These are phyloP conservation scores for Solanum arcanum DNA, from an alignment of 257 asterid genomes.

Conservation along the genomic window DNA sequence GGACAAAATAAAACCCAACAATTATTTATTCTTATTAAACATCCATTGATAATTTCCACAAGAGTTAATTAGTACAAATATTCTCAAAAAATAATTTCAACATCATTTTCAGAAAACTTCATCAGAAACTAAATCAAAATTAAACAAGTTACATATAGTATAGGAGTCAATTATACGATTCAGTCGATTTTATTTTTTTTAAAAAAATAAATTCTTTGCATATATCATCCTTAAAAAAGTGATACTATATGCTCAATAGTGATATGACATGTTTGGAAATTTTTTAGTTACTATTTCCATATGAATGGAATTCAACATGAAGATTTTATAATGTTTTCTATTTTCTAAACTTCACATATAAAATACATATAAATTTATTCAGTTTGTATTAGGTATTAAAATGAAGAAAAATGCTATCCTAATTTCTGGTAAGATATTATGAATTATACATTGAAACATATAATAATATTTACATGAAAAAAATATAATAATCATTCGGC, in stretches of 20 bases:
- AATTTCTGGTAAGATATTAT: neutral
- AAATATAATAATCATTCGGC: neutral
- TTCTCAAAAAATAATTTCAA: neutral
- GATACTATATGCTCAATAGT: neutral
- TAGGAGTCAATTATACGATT: neutral
- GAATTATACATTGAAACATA: neutral
- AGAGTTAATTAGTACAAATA: neutral
- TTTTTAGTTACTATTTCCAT: neutral
- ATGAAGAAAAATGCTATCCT: neutral
- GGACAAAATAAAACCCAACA: too few relatives aligned
- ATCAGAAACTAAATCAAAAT: neutral
- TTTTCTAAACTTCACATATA: neutral
- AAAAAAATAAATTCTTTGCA: neutral
- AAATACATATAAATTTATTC: neutral
- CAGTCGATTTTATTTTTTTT: neutral
- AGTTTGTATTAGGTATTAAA: neutral
- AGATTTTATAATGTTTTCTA: neutral
- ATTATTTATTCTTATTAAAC: too few relatives aligned
- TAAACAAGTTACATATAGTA: neutral
- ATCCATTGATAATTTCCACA: neutral
- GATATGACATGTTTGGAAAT: neutral
- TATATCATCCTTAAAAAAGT: neutral
- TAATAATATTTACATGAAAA: neutral
- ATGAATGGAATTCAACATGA: neutral
- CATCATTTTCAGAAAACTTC: neutral